Conservation (phyloP, 441 rosid genomes). For the Gossypium trilobum region DNA sequence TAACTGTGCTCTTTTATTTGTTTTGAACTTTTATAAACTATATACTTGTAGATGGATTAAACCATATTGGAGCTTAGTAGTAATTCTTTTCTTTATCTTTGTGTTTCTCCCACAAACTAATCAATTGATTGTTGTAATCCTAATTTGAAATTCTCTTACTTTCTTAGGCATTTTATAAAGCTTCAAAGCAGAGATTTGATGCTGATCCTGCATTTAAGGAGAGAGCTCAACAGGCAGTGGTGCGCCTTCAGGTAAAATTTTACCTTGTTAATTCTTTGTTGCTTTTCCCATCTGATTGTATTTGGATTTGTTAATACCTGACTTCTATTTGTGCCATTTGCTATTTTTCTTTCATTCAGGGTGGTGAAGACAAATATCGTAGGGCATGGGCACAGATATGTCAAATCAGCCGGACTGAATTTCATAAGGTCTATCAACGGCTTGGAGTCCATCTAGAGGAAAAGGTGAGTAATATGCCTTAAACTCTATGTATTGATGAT, state of each 20-base stretch:
- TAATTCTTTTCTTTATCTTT: neutral
- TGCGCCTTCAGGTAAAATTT: conserved; percentile 69
- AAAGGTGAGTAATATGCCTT: neutral
- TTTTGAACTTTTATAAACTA: neutral
- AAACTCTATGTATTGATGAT: neutral
- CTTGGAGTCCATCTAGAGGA: conserved; percentile 15
- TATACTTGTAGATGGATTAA: neutral
- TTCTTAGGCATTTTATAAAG: conserved; percentile 62
- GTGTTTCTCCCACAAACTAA: neutral
- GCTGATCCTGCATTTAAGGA: conserved; percentile 61
- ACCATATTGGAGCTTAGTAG: neutral
- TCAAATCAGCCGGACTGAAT: conserved; percentile 60
- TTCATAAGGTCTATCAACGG: conserved; percentile 10
- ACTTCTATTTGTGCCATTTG: neutral
- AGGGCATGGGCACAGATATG: conserved; percentile 76
- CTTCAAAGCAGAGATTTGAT: conserved; percentile 70
- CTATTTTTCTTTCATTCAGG: conserved; percentile 26
- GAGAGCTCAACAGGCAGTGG: conserved; percentile 81
- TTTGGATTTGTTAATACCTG: neutral
- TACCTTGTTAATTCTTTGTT: neutral
- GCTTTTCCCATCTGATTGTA: neutral
- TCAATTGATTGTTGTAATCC: conserved; percentile 2
- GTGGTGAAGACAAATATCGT: conserved; percentile 66
- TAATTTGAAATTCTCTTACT: conserved; percentile 15
- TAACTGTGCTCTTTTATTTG: neutral